Evolutionary conservation across 495 filamentous ascomycete species (phyloP).

Genomic region (Cudoniella acicularis): DNA sequence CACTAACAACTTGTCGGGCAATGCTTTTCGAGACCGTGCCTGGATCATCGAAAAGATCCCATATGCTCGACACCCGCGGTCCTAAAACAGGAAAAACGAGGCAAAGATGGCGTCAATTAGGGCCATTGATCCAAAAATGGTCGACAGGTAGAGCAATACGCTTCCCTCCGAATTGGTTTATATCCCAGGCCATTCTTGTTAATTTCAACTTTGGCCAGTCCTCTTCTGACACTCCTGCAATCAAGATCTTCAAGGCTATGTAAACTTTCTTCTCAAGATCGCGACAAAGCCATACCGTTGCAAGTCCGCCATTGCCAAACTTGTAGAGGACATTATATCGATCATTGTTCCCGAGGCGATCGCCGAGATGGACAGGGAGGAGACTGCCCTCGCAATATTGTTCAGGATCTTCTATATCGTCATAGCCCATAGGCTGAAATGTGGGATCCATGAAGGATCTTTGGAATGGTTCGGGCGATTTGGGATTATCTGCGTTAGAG

Average conservation of each 20-base stretch:
- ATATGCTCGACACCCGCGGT: conserved; percentile 24
- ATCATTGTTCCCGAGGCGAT: neutral
- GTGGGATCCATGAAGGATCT: neutral
- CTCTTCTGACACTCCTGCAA: neutral
- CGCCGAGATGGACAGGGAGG: neutral
- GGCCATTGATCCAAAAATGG: conserved; percentile 31
- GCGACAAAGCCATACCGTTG: neutral
- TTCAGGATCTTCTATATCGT: neutral
- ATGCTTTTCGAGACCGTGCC: conserved; percentile 9
- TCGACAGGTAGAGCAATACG: conserved; percentile 24
- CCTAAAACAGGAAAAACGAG: conserved; percentile 32
- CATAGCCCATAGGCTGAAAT: neutral
- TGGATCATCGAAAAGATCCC: conserved; percentile 7
- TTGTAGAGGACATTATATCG: neutral
- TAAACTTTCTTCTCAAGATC: neutral
- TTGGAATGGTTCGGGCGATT: too few relatives aligned
- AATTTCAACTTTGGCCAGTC: neutral
- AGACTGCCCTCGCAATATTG: neutral
- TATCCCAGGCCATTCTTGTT: neutral
- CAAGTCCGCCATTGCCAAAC: neutral
- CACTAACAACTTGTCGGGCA: conserved; percentile 23
- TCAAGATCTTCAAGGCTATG: neutral
- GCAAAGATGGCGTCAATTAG: conserved; percentile 33
- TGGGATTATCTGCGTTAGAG: too few relatives aligned
- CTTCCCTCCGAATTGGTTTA: neutral